Evolutionary conservation across 345 rosid genomes (phyloP).

Genomic region (Acer yangbiense): DNA sequence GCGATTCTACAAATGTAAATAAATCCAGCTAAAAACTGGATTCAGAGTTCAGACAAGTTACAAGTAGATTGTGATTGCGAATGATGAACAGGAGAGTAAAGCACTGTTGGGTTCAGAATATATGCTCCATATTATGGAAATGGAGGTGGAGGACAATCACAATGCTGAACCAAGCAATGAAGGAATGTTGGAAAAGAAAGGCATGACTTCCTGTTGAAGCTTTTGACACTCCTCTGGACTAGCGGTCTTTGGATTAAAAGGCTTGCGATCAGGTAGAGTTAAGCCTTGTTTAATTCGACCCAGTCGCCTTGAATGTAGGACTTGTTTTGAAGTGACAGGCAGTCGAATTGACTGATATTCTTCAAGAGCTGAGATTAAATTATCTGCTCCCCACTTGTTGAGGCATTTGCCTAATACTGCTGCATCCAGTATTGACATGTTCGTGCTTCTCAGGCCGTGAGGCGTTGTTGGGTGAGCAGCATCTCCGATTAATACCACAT

Average conservation of each 20-base stretch:
- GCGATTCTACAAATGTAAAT: background rate
- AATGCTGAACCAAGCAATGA: slow-evolving; percentile 16
- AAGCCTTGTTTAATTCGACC: slow-evolving; percentile 76
- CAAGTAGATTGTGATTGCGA: too few species aligned
- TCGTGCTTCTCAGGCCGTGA: slow-evolving; percentile 78
- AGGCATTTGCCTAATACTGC: slow-evolving; percentile 68
- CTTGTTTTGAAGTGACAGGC: slow-evolving; percentile 67
- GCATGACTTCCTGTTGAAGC: slow-evolving; percentile 59
- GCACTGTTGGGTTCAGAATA: too few species aligned
- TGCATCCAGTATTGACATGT: slow-evolving; percentile 80
- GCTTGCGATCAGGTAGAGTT: slow-evolving; percentile 32
- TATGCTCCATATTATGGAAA: too few species aligned
- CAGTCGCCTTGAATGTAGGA: slow-evolving; percentile 50
- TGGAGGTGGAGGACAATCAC: too few species aligned
- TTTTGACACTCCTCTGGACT: slow-evolving; percentile 36
- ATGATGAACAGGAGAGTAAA: too few species aligned
- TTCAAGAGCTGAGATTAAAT: slow-evolving; percentile 52
- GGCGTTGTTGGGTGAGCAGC: slow-evolving; percentile 89
- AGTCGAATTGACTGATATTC: slow-evolving; percentile 67
- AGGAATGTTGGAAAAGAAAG: slow-evolving; percentile 53
- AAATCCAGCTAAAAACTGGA: background rate
- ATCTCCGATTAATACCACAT: slow-evolving; percentile 67
- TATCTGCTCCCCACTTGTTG: slow-evolving; percentile 48
- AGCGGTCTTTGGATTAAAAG: slow-evolving; percentile 40
- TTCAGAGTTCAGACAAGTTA: too few species aligned